Evolutionary conservation across 2,329 filamentous ascomycete species (phyloP).

Genomic region (Beauveria pseudobassiana): DNA sequence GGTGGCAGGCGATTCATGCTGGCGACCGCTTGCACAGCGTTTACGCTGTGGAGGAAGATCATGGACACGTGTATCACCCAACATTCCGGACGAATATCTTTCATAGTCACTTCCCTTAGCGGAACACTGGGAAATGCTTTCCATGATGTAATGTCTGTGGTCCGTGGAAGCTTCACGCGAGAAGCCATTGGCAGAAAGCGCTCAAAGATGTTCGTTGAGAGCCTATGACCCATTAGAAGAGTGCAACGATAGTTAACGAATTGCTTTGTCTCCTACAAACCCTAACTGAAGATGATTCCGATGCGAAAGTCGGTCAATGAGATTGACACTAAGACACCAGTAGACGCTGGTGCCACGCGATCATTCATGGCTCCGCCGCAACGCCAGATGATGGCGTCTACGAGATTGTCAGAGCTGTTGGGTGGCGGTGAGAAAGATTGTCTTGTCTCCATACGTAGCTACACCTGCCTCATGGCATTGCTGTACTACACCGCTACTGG

Average conservation of each 20-base stretch:
- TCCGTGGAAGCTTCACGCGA: background rate
- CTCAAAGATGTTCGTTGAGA: background rate
- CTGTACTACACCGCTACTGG: no score
- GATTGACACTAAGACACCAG: no score
- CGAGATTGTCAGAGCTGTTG: background rate
- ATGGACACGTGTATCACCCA: background rate
- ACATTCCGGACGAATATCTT: background rate
- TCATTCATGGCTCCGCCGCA: background rate
- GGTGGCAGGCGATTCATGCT: background rate
- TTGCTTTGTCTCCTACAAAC: background rate
- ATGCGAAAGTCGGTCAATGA: background rate
- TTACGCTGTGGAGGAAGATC: background rate
- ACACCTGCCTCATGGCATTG: no score
- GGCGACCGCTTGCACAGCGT: background rate
- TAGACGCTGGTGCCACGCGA: background rate
- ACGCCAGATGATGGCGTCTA: background rate
- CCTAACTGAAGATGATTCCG: no score
- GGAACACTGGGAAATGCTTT: background rate
- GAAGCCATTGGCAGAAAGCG: background rate
- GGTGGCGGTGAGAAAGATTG: background rate
- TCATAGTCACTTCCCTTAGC: background rate
- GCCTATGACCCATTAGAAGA: background rate
- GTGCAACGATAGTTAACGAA: slow-evolving; percentile 8
- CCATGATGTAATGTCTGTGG: background rate
- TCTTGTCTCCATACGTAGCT: no score